Evolutionary conservation across 2,329 filamentous ascomycete species (phyloP), one percentile per base, ranked within the genome.

Genomic region (Bretziella fagacearum): DNA sequence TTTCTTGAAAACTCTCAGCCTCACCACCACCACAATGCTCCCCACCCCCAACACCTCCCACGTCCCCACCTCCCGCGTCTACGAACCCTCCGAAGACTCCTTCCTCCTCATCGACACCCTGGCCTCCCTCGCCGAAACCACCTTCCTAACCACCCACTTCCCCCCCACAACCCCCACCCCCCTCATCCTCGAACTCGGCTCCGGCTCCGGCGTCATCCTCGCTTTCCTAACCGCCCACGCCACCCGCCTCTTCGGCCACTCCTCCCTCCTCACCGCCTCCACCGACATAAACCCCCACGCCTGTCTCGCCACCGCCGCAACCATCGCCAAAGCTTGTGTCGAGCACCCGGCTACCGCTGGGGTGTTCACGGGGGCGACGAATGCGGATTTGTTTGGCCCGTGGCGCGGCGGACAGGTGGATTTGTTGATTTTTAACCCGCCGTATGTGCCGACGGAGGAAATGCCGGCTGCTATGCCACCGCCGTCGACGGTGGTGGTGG

Each of bases 41-140:
- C 87, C 89, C 7, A 98, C 91, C 1, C 91, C 91, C 11, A 84
- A 84, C 49, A 98, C 91, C 2, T 83, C 83, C 18, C 91, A 98
- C 65, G 84, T 96, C 51, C 75, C 81, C 47, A 93, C 87, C 63
- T 75, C 84, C 60, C 77, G 81, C 47, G 79, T 96, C 55, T 98
- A 98, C 64, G 87, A 95, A 59, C 91, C 91, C 29, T 81, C 89
- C 8, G 91, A 98, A 63, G 91, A 98, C 65, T 95, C 87, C 4
- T 98, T 85, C 59, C 74, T 98, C 37, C 73, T 98, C 42, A 75
- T 98, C 25, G 89, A 98, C 64, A 93, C 87, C 0, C 72, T 98
- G 37, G 89, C 87, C 0, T 81, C 79, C 1, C 50, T 67, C 0
- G 60, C 71, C 2, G 85, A 94, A 63, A 74, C 68, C 3, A 54